Base-by-base conservation (phyloP, 345 rosid species). In the Cardiospermum halicacabum region DNA sequence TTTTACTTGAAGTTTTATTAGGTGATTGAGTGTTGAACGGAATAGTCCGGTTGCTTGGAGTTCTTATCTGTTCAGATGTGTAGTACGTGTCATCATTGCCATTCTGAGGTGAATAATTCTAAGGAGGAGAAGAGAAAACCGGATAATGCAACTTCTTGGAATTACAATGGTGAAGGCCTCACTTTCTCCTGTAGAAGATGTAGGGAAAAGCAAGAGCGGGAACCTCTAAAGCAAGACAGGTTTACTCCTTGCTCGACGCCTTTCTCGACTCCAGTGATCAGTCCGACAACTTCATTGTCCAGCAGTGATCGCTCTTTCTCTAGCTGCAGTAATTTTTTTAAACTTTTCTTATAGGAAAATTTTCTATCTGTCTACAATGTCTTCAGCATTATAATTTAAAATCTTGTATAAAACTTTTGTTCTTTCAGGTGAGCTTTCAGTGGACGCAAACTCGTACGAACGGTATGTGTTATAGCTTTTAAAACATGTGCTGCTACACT, bases 351-450 rank as follows among this genome's bases (percentile, higher is more conserved):
- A n/a, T n/a, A n/a, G 19, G 3, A 12, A 54, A 12, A 7, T 0
- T 22, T 21, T 43, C 11, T 49, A 34, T 11, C 66, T 4, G 12
- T 48, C 47, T 66, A 19, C n/a, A 51, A 53, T 11, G 60, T 15
- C 7, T 16, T 19, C 72, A 50, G 31, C 15, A 24, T 62, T 71
- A 22, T 54, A 19, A 8, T 56, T 64, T 80, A 50, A 69, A 66
- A 48, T 7, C 54, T 60, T 48, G 10, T 31, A 56, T 64, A 16
- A 5, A 9, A 0, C 0, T 7, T 18, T 8, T 72, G 42, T 34
- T 60, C 18, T 40, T 43, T 57, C 74, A 89, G 99, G 97, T 58
- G 97, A 89, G 62, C 64, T 77, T 73, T 87, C 91, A 3, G 93
- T 85, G 67, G 96, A 89, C 71, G 80, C 70, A 43, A 85, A 76